These are phyloP conservation scores for Rhodotorula paludigena DNA, from an alignment of 768 basidiomycete genomes.

Conservation along the genomic window DNA sequence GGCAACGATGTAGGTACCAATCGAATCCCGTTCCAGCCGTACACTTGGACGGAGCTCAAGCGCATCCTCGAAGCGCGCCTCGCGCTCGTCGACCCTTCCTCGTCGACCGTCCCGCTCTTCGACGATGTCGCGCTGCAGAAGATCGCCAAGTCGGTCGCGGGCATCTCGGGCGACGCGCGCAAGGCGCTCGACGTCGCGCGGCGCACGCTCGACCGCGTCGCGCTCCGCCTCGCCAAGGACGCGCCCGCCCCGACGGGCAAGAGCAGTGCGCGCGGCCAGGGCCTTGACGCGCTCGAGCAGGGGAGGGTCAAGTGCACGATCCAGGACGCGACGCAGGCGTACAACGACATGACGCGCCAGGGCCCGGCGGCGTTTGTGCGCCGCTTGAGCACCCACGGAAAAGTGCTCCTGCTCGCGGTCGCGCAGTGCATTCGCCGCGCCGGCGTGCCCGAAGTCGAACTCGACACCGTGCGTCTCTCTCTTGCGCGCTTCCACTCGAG, in stretches of 20 bases:
- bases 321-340: conserved; percentile 39
- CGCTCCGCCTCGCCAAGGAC: conserved; percentile 1
- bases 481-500: too few relatives aligned
- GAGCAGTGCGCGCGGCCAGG: background rate
- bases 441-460: conserved; percentile 42
- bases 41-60: conserved; percentile 68
- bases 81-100: conserved; percentile 50
- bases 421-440: conserved; percentile 38
- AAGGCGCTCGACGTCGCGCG: conserved; percentile 88
- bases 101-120: conserved; percentile 46
- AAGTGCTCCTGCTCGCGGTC: conserved; percentile 43
- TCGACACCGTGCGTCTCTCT: conserved; percentile 37
- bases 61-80: conserved; percentile 83
- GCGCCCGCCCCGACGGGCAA: background rate
- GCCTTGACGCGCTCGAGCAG: background rate
- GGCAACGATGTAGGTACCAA: conserved; percentile 61
- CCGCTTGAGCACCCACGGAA: conserved; percentile 35
- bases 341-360: conserved; percentile 43
- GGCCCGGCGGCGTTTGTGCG: conserved; percentile 40
- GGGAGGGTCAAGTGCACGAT: conserved; percentile 37
- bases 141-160: conserved; percentile 71
- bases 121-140: conserved; percentile 73
- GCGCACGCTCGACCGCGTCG: conserved; percentile 22
- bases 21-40: conserved; percentile 87
- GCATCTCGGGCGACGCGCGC: conserved; percentile 88